A percentile compares a stretch with the other conserved stretches of the same genome.
phyloP scores from a whole-genome alignment of 2,329 filamentous ascomycete species.

The Leptographium lundbergii region DNA sequence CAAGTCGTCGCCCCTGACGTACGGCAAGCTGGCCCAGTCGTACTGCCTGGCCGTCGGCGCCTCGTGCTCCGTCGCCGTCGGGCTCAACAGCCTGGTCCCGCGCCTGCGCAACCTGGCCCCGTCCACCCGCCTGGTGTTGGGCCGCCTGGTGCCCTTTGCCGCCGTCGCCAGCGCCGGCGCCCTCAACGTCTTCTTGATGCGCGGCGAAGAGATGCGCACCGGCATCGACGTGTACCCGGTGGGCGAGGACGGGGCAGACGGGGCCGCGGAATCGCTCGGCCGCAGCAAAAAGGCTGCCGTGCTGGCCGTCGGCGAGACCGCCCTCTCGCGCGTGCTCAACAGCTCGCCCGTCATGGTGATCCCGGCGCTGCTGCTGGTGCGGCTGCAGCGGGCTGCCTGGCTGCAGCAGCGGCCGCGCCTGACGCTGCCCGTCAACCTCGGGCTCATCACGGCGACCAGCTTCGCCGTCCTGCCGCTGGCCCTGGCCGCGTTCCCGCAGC shows the following conservation, averaged over 20 bases:
- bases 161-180: constrained; percentile 85
- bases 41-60: constrained; percentile 87
- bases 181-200: constrained; percentile 96
- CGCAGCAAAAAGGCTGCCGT: constrained; percentile 81
- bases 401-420: constrained; percentile 63
- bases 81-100: constrained; percentile 81
- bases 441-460: constrained; percentile 73
- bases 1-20: constrained; percentile 83
- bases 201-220: constrained; percentile 82
- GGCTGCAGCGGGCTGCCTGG: constrained; percentile 75
- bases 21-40: constrained; percentile 69
- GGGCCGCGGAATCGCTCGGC: constrained; percentile 51
- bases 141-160: constrained; percentile 88
- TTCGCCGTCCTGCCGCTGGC: constrained; percentile 83
- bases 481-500: constrained; percentile 82
- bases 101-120: constrained; percentile 66
- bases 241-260: constrained; percentile 11
- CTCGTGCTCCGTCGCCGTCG: constrained; percentile 85
- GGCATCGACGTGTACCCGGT: constrained; percentile 90
- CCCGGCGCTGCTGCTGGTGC: constrained; percentile 73
- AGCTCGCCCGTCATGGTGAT: constrained; percentile 95
- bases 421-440: constrained; percentile 74
- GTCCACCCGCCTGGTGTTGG: constrained; percentile 61
- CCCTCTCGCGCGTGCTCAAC: constrained; percentile 81
- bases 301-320: constrained; percentile 85